These are phyloP conservation scores for Penicillium cosmopolitanum DNA, from an alignment of 495 filamentous ascomycete genomes.

Conservation along the genomic window DNA sequence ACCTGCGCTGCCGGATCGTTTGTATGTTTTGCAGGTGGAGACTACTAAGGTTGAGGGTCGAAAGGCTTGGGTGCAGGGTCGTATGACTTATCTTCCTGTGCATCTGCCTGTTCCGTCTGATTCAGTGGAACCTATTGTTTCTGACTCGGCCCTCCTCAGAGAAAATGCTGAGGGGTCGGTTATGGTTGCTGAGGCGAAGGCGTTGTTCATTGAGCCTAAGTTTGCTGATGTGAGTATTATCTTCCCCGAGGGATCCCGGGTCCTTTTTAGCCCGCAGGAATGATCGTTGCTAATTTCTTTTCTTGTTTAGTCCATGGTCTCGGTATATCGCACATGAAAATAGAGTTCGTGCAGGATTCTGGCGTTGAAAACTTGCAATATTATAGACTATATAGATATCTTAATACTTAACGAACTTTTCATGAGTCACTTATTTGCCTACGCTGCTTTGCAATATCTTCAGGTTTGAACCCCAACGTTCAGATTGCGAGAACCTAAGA, in stretches of 20 bases:
- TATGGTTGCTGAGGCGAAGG: slow-evolving; percentile 75
- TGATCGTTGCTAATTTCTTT: slow-evolving; percentile 16
- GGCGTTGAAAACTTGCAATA: background rate
- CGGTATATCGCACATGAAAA: slow-evolving; percentile 38
- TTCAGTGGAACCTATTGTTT: slow-evolving; percentile 5
- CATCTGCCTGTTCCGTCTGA: slow-evolving; percentile 10
- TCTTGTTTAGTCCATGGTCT: slow-evolving; percentile 41
- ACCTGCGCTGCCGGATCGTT: slow-evolving; percentile 60
- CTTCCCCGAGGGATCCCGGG: background rate
- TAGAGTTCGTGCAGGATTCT: background rate
- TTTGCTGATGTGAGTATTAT: slow-evolving; percentile 63
- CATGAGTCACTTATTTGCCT: too few relatives aligned
- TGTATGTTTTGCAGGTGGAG: slow-evolving; percentile 65
- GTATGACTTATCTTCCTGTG: slow-evolving; percentile 35
- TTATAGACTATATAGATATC: background rate
- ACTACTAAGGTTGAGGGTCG: slow-evolving; percentile 44
- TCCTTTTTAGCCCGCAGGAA: background rate
- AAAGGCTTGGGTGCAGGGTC: slow-evolving; percentile 48
- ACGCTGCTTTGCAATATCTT: too few relatives aligned
- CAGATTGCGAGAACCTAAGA: too few relatives aligned
- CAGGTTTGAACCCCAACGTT: too few relatives aligned
- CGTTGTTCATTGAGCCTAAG: slow-evolving; percentile 87
- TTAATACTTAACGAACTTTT: too few relatives aligned
- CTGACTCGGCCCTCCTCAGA: slow-evolving; percentile 18
- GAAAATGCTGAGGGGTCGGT: slow-evolving; percentile 57